Evolutionary conservation across 306 rosid species (phyloP).

Genomic region (Trichosanthes cucumerina): DNA sequence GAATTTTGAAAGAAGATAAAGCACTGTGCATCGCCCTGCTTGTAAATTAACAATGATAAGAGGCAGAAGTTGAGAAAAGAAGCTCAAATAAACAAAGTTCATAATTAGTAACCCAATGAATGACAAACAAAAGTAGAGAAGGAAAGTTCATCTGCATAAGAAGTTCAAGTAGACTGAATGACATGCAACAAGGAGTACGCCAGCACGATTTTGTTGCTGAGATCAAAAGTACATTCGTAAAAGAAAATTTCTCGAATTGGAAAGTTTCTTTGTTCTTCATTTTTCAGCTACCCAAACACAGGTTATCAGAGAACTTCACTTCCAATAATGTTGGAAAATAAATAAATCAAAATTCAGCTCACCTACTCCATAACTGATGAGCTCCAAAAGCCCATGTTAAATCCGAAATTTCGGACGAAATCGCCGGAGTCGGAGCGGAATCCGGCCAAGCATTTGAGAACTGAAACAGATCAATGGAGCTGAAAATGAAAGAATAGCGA

Average conservation of each 20-base stretch:
- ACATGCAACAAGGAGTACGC: neutral
- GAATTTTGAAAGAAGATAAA: neutral
- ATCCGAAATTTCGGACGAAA: conserved; percentile 7
- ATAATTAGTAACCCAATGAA: neutral
- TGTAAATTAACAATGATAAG: neutral
- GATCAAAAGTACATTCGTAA: neutral
- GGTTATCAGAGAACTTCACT: neutral
- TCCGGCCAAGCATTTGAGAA: neutral
- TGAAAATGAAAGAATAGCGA: neutral
- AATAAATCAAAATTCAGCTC: neutral
- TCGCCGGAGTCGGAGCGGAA: neutral
- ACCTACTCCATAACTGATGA: neutral
- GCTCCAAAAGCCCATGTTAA: neutral
- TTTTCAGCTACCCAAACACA: neutral
- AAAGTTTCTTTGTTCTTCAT: neutral
- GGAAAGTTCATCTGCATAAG: neutral
- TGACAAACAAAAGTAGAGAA: neutral
- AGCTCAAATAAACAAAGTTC: neutral
- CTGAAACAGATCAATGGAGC: neutral
- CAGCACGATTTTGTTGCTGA: neutral
- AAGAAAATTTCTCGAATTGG: neutral
- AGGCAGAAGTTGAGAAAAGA: neutral
- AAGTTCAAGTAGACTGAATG: neutral
- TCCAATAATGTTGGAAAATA: neutral
- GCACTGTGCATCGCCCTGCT: neutral